Evolutionary conservation across 768 basidiomycete genomes (phyloP).

Genomic region (Fistulinella prunicolor): DNA sequence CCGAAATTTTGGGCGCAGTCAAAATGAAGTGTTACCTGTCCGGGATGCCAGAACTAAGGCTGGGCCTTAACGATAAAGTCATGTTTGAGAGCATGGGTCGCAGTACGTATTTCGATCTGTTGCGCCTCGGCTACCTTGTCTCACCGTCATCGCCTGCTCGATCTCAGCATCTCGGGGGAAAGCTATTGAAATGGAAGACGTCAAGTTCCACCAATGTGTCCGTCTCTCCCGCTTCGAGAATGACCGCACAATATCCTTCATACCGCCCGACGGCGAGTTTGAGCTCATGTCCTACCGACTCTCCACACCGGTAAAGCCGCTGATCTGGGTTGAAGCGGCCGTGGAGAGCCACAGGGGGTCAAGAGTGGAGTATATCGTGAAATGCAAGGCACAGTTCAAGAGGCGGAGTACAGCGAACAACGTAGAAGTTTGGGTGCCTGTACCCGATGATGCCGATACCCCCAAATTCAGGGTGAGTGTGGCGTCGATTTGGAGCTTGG

Average conservation of each 20-base stretch:
- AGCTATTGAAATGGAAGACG: constrained; percentile 99
- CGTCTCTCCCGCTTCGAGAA: constrained; percentile 96
- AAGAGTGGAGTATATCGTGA: constrained; percentile 93
- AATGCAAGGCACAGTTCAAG: constrained; percentile 97
- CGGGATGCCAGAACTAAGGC: constrained; percentile 96
- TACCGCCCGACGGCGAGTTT: constrained; percentile 98
- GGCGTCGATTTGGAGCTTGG: background rate
- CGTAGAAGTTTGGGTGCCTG: constrained; percentile 98
- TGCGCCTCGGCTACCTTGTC: background rate
- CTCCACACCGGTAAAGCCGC: constrained; percentile 92
- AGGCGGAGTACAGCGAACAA: constrained; percentile 95
- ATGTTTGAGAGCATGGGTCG: constrained; percentile 99
- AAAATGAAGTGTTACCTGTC: constrained; percentile 99
- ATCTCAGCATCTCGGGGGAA: constrained; percentile 66
- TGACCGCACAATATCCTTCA: constrained; percentile 98
- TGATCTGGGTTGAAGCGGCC: constrained; percentile 92
- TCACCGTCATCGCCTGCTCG: background rate
- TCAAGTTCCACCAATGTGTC: constrained; percentile 99
- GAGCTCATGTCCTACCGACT: constrained; percentile 98
- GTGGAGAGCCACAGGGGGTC: constrained; percentile 95
- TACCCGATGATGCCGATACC: constrained; percentile 97
- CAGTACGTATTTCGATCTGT: constrained; percentile 51
- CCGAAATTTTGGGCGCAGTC: constrained; percentile 96
- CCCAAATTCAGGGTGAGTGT: constrained; percentile 85
- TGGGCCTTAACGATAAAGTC: constrained; percentile 98